Percentiles rank a stretch among this genome's conserved stretches.
These are phyloP conservation scores for Candida glaebosa DNA, from an alignment of 805 yeast species.

Conservation along the genomic window DNA sequence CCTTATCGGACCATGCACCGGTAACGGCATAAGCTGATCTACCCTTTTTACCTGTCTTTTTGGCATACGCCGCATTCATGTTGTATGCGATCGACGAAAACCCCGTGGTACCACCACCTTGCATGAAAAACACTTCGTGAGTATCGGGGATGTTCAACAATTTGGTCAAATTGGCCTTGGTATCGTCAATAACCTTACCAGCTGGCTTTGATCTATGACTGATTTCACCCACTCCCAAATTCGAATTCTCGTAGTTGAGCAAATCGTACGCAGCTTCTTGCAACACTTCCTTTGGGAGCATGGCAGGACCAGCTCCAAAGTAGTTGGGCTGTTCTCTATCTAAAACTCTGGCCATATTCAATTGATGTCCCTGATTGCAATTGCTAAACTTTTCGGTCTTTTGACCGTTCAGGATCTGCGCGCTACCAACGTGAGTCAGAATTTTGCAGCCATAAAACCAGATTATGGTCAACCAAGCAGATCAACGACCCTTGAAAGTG, in stretches of 20 bases:
- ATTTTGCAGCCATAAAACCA: not conserved
- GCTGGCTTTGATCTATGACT: slow-evolving; percentile 93
- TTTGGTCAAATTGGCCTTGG: slow-evolving; percentile 64
- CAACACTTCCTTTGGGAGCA: slow-evolving; percentile 77
- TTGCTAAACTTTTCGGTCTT: too few species aligned
- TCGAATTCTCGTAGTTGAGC: slow-evolving; percentile 62
- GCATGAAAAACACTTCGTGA: slow-evolving; percentile 91
- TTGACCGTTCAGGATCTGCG: too few species aligned
- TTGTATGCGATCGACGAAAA: slow-evolving; percentile 86
- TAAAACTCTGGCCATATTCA: slow-evolving; percentile 22
- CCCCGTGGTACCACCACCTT: slow-evolving; percentile 98
- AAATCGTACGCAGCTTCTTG: slow-evolving; percentile 86
- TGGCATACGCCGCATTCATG: slow-evolving; percentile 69
- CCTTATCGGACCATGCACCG: slow-evolving; percentile 91
- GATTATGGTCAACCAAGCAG: not conserved
- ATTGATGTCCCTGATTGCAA: not conserved
- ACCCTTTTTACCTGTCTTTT: slow-evolving; percentile 70
- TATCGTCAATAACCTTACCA: slow-evolving; percentile 65
- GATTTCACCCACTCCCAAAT: slow-evolving; percentile 92
- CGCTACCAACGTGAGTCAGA: slow-evolving; percentile 1
- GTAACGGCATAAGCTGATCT: slow-evolving; percentile 84
- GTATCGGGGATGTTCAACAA: slow-evolving; percentile 80
- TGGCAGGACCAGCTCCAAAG: slow-evolving; percentile 99
- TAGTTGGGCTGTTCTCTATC: slow-evolving; percentile 72
- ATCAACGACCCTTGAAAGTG: too few species aligned